Base-by-base conservation (phyloP, 371 early-diverging fungal genomes). In the Rhizopus arrhizus region DNA sequence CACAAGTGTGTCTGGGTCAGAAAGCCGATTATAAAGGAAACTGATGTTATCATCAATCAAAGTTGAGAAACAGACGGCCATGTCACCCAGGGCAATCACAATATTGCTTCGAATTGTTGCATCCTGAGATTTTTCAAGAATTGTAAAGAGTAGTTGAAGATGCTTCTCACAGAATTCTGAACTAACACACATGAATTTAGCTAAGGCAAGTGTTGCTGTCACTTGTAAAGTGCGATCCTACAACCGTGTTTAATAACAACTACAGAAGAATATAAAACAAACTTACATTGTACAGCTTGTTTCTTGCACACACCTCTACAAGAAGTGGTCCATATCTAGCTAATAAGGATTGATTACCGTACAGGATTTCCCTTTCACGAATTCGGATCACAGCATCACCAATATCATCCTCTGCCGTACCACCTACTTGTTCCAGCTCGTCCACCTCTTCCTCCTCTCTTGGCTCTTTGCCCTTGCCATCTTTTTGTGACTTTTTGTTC, bases 131-230 rank as follows among this genome's bases (percentile, higher is more conserved):
- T 88, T 89, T 66, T 93, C 93, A 45, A 96, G 75, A 53, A 96
- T 91, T 5, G 92, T 92, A 60, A 98, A 88, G 2, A 98, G 73
- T 5, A 97, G 81, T 52, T 89, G 95, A n/a, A 98, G 84, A 68
- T 97, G 83, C 35, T 85, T 72, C 58, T 96, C 97, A 74, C 98
- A 98, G 56, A 90, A 98, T 22, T 91, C 87, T 15, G 94, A 82
- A 47, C 93, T 93, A 40, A 98, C 87, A 68, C 98, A 97, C 97
- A 96, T 97, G 61, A 97, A 85, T 72, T 97, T 97, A 73, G 91
- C 85, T 28, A 98, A 77, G 1, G 97, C 89, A 5, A 95, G 76
- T 4, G 91, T 88, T 0, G 97, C 91, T 51, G 87, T 87, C 11
- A 87, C 85, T 70, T 95, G 95, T 5, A 97, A 81, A 4, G 85